phyloP scores from a whole-genome alignment of 2,329 filamentous ascomycete genomes.

The Aspergillus pseudoviridinutans region DNA sequence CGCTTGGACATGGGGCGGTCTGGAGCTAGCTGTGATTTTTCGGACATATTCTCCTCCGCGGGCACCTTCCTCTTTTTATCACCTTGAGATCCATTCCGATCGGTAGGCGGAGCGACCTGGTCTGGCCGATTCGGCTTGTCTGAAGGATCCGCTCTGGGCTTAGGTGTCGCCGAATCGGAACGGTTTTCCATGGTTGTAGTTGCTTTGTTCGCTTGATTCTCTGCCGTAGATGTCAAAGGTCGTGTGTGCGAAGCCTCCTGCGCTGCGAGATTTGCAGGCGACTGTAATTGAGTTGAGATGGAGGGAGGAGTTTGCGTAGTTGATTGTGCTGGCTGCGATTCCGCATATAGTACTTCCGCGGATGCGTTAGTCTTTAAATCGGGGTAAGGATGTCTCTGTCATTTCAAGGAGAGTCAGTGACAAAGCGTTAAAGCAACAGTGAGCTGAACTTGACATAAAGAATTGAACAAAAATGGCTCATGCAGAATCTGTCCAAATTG shows the following conservation, averaged over 20 bases:
- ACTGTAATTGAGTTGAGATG: not conserved
- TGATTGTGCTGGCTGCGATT: not conserved
- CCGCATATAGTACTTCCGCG: conserved; percentile 1
- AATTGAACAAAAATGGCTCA: not conserved
- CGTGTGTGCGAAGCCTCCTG: not conserved
- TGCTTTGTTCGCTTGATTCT: not conserved
- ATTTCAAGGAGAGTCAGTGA: not conserved
- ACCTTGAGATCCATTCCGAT: conserved; percentile 14
- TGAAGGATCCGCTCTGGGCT: not conserved
- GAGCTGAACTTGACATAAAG: not conserved
- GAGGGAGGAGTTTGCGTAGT: not conserved
- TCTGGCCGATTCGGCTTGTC: not conserved
- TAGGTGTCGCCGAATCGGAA: not conserved
- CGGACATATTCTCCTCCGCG: conserved; percentile 21
- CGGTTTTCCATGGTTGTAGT: not conserved
- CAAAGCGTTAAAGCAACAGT: not conserved
- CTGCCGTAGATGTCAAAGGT: not conserved
- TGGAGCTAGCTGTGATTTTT: conserved; percentile 16
- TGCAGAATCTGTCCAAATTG: not conserved
- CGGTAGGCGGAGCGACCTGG: not conserved
- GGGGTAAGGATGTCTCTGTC: conserved; percentile 4
- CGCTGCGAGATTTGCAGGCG: not conserved
- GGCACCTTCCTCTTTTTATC: conserved; percentile 27
- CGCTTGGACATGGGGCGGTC: conserved; percentile 34
- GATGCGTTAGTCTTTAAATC: conserved; percentile 1